These are phyloP conservation scores for Hyaloscypha variabilis DNA, from an alignment of 495 filamentous ascomycete genomes.

Conservation along the genomic window DNA sequence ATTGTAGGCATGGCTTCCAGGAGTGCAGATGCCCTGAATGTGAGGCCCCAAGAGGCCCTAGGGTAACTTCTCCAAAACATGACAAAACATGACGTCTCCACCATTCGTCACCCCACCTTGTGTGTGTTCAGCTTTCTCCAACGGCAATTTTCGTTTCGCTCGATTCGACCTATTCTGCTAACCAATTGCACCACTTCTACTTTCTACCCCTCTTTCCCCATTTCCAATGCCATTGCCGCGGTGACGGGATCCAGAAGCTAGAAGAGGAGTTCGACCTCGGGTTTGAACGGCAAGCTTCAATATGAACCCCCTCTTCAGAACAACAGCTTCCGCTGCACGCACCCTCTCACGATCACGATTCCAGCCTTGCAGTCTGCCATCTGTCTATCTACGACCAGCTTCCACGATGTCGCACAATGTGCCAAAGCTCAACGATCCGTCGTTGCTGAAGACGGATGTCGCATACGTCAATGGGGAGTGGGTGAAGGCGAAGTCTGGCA, in stretches of 20 bases:
- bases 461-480: constrained; percentile 88
- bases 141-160: neutral
- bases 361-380: constrained; percentile 27
- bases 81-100: too few relatives aligned
- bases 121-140: neutral
- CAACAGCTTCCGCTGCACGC: constrained; percentile 27
- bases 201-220: neutral
- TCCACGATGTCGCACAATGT: constrained; percentile 31
- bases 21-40: too few relatives aligned
- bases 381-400: constrained; percentile 23
- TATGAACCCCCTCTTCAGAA: constrained; percentile 26
- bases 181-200: neutral
- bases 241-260: neutral
- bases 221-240: neutral
- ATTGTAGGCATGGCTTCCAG: too few relatives aligned
- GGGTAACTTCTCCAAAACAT: too few relatives aligned
- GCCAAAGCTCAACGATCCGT: constrained; percentile 75
- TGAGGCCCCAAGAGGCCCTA: too few relatives aligned
- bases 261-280: neutral
- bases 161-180: neutral
- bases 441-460: constrained; percentile 76
- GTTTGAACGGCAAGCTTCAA: neutral
- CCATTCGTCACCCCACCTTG: too few relatives aligned
- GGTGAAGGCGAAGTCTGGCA: constrained; percentile 71
- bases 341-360: constrained; percentile 27